phyloP scores from a whole-genome alignment of 129 eudicot species.

The Heracleum sosnowskyi region DNA sequence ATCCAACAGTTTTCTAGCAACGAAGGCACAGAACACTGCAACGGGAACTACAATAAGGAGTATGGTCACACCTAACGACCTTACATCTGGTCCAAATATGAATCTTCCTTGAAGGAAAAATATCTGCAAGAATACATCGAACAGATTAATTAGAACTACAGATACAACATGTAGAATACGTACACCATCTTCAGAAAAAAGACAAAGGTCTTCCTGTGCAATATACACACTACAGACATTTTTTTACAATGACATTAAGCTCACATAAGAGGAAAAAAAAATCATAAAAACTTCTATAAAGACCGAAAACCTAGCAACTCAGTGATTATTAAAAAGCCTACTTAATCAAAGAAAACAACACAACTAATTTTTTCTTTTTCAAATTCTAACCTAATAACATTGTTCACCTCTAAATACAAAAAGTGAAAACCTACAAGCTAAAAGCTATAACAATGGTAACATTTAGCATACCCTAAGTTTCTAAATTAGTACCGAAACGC shows the following conservation, averaged over 20 bases:
- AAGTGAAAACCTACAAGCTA: background rate
- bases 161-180: background rate
- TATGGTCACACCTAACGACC: slow-evolving; percentile 84
- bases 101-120: slow-evolving; percentile 84
- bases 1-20: slow-evolving; percentile 72
- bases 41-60: slow-evolving; percentile 83
- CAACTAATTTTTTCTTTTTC: background rate
- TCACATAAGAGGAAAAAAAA: background rate
- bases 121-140: slow-evolving; percentile 47
- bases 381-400: background rate
- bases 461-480: background rate
- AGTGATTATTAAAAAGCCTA: background rate
- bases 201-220: background rate
- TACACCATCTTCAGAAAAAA: background rate
- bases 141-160: background rate
- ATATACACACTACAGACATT: background rate
- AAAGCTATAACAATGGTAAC: background rate
- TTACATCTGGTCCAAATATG: slow-evolving; percentile 95
- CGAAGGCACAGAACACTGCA: slow-evolving; percentile 73
- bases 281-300: background rate
- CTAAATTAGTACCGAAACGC: background rate
- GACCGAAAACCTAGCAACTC: background rate
- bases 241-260: background rate
- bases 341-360: background rate
- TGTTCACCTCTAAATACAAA: background rate